Base-by-base conservation (phyloP, 805 yeast genomes). In the Tetrapisispora phaffii region DNA sequence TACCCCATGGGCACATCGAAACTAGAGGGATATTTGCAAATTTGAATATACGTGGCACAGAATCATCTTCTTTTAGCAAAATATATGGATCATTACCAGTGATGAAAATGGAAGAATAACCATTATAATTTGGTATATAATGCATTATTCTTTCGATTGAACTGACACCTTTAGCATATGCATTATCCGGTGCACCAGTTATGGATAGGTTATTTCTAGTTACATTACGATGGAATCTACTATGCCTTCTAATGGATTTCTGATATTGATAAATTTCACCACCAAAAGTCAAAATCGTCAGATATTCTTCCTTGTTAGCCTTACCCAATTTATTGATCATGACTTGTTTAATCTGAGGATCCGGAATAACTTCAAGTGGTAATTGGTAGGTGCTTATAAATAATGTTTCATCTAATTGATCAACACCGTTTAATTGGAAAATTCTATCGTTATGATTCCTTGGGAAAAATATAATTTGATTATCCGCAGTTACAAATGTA, bases 161-260 rank as follows among this genome's bases (percentile, higher is more conserved):
- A 82, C 82, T 48, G 49, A 62, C 65, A 36, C 85, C 85, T 47
- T 75, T 71, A 1, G 84, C 72, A 54, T 79, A 82, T 1, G 89
- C 83, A 60, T 83, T 83, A 45, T 78, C 82, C 1, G 93, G 90
- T 0, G 90, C 93, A 45, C 94, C 94, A 1, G 86, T 78, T 10
- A 82, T 71, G 4, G 71, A 61, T 19, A 70, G 50, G 52, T 72
- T 65, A 35, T 55, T 56, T 62, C 72, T 16, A 1, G 43, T 20
- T 3, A 50, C 35, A 44, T 52, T 52, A 34, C 55, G 54, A 41
- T 45, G 52, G 36, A 53, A 60, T 36, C 58, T 50, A 41, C 58
- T 57, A 41, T 42, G 45, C 39, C 55, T 52, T 34, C 36, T 39
- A 16, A 45, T 41, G 7, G 60, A 77, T 31, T 80, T 66, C 52